Evolutionary conservation across 768 basidiomycete species (phyloP), one percentile per base, ranked within the genome.

Genomic region (Rhodotorula toruloides): DNA sequence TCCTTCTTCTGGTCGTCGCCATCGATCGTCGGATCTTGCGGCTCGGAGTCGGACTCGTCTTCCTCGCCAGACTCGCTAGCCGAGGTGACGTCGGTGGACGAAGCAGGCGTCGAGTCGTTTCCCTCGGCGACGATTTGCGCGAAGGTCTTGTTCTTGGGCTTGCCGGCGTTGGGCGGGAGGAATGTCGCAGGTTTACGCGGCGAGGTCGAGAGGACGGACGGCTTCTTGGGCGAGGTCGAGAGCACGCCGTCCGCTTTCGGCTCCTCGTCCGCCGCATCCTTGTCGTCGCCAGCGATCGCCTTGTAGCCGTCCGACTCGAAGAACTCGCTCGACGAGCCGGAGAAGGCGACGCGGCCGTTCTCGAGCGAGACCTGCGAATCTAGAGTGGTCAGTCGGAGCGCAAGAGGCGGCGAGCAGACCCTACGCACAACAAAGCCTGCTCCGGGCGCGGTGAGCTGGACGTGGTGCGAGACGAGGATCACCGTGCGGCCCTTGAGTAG

Each of bases 381-480:
- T 10, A 12, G 17, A 21, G 36, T 17, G 25, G 93, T 81, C 75
- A 89, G 90, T 34, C 2, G 46, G 8, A 25, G 5, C 12, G 46
- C 27, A 2, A 36, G 34, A 84, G 87, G 3, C 88, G 83, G 7
- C 84, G 82, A 89, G 89, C 4, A 93, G 81, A 17, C 25, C 1
- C 3, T 74, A 63, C 43, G 19, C 21, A 61, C 70, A 27, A 74
- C 53, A 37, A 57, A 42, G 8, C 54, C 44, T 0, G 92, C 90
- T 29, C 84, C 87, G 1, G 89, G 84, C 5, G 84, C 82, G 74
- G 90, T 91, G 8, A 98, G 81, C 74, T 92, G 87, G n/a, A 96
- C 88, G 73, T 96, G 91, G 74, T 99, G 96, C 9, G 93, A 94
- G 50, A 93, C 91, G 29, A 98, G 81, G 44, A 97, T 81, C 53